Percentiles rank a stretch among this genome's conserved stretches.
phyloP scores from a whole-genome alignment of 192 early-diverging fungal genomes.

The Podila clonocystis region DNA sequence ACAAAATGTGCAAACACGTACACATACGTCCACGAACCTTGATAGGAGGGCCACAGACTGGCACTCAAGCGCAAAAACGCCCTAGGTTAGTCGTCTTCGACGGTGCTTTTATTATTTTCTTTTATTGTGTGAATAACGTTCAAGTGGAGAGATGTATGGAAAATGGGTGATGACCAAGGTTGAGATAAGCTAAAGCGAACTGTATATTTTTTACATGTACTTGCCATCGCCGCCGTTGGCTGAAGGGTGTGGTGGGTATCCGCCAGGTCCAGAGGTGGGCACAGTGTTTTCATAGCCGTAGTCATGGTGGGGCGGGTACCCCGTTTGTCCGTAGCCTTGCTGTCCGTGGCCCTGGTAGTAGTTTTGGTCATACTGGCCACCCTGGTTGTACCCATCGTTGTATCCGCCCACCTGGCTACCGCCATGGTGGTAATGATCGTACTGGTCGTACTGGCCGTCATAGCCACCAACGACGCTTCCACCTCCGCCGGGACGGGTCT shows the following conservation, averaged over 20 bases:
- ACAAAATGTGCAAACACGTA: no score
- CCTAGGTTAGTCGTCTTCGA: no score
- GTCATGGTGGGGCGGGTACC: constrained; percentile 10
- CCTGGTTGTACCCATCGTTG: constrained; percentile 31
- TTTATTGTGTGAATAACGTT: no score
- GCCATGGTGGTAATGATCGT: constrained; percentile 1
- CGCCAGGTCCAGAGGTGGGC: constrained; percentile 19
- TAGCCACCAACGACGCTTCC: constrained; percentile 29
- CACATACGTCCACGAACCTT: no score
- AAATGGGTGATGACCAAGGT: no score
- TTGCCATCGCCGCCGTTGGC: constrained; percentile 18
- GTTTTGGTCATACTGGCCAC: constrained; percentile 8
- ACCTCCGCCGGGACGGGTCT: constrained; percentile 29
- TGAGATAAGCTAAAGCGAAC: no score
- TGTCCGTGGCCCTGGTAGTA: neutral
- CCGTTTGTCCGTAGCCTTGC: constrained; percentile 9
- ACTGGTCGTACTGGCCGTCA: constrained; percentile 6
- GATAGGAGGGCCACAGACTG: no score
- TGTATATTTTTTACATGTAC: constrained; percentile 7
- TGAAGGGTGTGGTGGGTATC: constrained; percentile 8
- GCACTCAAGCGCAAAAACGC: no score
- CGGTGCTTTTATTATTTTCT: no score
- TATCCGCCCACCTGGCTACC: constrained; percentile 14
- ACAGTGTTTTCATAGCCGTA: constrained; percentile 36
- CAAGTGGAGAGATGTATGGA: no score